Percentiles rank a stretch among this genome's conserved stretches.
Evolutionary conservation across 352 stramenopile genomes (phyloP).

Genomic region (Salisapilia sapeloensis): DNA sequence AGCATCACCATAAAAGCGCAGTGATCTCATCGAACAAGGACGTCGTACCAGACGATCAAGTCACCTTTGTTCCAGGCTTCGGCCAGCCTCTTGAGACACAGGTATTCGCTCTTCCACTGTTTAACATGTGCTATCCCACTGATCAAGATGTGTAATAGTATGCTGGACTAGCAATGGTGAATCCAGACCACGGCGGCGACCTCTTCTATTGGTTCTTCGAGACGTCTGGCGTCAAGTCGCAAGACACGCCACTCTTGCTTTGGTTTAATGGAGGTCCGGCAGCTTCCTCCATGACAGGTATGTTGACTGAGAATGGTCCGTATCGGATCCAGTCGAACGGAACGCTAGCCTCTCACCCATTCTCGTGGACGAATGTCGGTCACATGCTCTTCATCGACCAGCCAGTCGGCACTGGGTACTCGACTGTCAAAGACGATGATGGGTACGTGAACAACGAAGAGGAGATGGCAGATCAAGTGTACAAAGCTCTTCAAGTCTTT

Average conservation of each 20-base stretch:
- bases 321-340: constrained; percentile 52
- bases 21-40: no score
- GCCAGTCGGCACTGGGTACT: constrained; percentile 65
- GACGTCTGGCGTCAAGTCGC: constrained; percentile 20
- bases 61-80: constrained; percentile 51
- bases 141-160: constrained; percentile 20
- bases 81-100: constrained; percentile 45
- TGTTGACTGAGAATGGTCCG: constrained; percentile 64
- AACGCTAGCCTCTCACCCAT: constrained; percentile 40
- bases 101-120: constrained; percentile 8
- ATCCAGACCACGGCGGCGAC: constrained; percentile 26
- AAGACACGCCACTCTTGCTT: constrained; percentile 41
- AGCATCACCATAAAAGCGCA: no score
- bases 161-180: constrained; percentile 46
- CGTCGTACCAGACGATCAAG: constrained; percentile 27
- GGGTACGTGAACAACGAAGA: constrained; percentile 58
- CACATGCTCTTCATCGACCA: constrained; percentile 81
- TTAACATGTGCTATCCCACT: no score
- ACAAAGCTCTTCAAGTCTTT: constrained; percentile 85
- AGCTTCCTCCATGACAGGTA: constrained; percentile 59
- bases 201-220: constrained; percentile 83
- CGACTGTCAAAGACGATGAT: constrained; percentile 42
- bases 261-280: constrained; percentile 73
- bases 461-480: constrained; percentile 75
- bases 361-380: constrained; percentile 57